A percentile compares a stretch with the other conserved stretches of the same genome.
Conservation (phyloP, 78 protist genomes). For the Dictyostelium brefeldianum region DNA sequence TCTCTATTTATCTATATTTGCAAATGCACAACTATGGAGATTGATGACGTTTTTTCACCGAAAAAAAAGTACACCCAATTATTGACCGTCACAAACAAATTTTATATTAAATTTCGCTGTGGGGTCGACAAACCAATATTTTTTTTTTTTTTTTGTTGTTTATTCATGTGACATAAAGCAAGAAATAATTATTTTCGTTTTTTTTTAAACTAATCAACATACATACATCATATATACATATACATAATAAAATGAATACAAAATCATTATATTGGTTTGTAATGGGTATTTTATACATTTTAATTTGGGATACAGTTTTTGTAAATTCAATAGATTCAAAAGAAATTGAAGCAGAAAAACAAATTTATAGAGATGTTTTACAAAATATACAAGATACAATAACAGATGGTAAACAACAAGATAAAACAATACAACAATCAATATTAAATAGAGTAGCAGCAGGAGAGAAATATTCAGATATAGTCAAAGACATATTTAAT, state of each 20-base stretch:
- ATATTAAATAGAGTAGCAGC: background rate
- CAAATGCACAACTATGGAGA: no score
- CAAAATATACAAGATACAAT: constrained; percentile 5
- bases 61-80: no score
- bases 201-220: no score
- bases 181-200: no score
- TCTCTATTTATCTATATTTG: no score
- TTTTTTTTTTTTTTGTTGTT: background rate
- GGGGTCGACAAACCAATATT: background rate
- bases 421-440: background rate
- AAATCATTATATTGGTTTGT: background rate
- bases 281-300: constrained; percentile 7
- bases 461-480: background rate
- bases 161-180: background rate
- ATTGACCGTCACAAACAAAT: no score
- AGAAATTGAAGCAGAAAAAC: constrained; percentile 9
- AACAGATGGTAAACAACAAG: background rate
- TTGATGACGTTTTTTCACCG: no score
- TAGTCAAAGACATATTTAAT: background rate
- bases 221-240: no score
- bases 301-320: constrained; percentile 13
- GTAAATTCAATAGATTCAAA: background rate
- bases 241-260: background rate
- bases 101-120: no score
- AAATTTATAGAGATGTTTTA: constrained; percentile 32